Conservation (phyloP, 805 yeast genomes). For the Candida dendrica region DNA sequence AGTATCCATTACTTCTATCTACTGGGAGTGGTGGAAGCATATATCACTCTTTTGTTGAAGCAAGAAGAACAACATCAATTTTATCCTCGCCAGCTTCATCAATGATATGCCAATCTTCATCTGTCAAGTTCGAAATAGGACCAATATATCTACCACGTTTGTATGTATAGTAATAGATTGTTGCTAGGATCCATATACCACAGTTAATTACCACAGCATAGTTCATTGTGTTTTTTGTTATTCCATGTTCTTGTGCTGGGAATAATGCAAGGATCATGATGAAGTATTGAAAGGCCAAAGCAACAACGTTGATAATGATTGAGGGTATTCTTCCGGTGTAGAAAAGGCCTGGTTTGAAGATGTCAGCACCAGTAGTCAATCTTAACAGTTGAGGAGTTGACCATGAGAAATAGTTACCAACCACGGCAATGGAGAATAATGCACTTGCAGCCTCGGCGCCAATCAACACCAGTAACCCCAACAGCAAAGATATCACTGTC, state of each 20-base stretch:
- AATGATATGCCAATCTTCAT: conserved; percentile 7
- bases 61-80: background rate
- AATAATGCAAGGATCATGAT: conserved; percentile 48
- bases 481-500: conserved; percentile 33
- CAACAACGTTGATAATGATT: conserved; percentile 33
- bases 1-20: no score
- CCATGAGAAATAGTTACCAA: conserved; percentile 60
- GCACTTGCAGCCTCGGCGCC: conserved; percentile 54
- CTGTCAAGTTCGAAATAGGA: conserved; percentile 27
- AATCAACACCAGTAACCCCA: conserved; percentile 51
- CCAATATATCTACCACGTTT: conserved; percentile 51
- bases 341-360: conserved; percentile 53
- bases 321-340: conserved; percentile 42
- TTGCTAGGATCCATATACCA: conserved; percentile 47
- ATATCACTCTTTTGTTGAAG: no score
- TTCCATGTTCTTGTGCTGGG: conserved; percentile 35
- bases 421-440: conserved; percentile 50
- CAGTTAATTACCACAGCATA: conserved; percentile 57
- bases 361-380: conserved; percentile 37
- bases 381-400: conserved; percentile 46
- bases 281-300: conserved; percentile 40
- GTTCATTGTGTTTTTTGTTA: conserved; percentile 53
- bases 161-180: conserved; percentile 40
- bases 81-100: background rate
- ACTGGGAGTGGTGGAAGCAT: no score